Base-by-base conservation (phyloP, 495 filamentous ascomycete genomes). In the Lichenothelia convexa region DNA sequence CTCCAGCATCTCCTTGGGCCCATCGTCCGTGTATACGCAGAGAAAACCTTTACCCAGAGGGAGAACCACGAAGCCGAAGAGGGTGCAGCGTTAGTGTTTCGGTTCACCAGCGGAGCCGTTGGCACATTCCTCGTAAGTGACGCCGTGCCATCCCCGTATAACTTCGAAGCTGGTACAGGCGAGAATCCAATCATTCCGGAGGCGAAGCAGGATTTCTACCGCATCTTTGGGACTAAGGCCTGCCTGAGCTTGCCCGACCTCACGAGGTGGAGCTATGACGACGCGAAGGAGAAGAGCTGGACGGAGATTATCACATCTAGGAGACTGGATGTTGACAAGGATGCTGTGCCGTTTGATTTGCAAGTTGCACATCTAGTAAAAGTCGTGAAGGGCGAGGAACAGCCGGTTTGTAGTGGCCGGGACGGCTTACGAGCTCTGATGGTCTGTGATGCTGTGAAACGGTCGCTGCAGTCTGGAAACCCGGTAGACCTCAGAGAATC, bases 1-100 rank as follows among this genome's bases (percentile, higher is more conserved):
- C 54, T 75, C 41, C 68, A 73, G 32, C 64, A 67, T 48, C 48
- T 75, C 4, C 59, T 73, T 29, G 71, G 71, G 0, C 59, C 67
- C 0, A 65, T 74, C 23, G 44, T 53, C 4, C 52, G 61, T 2
- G 60, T 74, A 0, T 58, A 63, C 32, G 71, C 67, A 0, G 64
- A 74, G 45, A 35, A 46, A 15, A 64, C 58, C 0, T n/a, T 42
- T 2, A 56, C 59, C 1, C 59, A 63, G 34, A 57, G 68, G 0
- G n/a, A n/a, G n/a, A 37, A 47, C 0, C 60, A 66, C 43, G 53
- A 57, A 3, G 68, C 65, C 0, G 70, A 74, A 40, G 71, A 76
- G 46, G 71, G 70, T 4, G 64, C 59, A 0, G 68, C 65, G 1
- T 44, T 76, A 5, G 61, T 67, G 0, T 42, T 76, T 18, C 56